Evolutionary conservation across 208 protist species (phyloP), one percentile per base, ranked within the genome.

Genomic region (Leishmania amazonensis): DNA sequence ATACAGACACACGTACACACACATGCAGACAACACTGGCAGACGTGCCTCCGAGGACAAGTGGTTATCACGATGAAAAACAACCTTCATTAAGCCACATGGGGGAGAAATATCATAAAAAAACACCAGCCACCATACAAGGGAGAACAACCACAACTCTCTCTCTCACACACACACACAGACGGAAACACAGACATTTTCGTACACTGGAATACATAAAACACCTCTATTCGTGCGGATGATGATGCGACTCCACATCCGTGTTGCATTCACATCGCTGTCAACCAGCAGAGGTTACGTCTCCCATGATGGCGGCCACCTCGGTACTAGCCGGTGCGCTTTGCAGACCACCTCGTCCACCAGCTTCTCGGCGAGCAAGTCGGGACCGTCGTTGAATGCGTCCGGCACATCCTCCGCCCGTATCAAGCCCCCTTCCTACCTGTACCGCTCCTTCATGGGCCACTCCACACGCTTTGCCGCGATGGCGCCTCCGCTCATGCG

Each of bases 361-460:
- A 7, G 45, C 4, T 77, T 15, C 19, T 35, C 54, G 38, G 51
- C 13, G 31, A 60, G 57, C 28, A 35, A 28, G 75, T 24, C 57
- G 47, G 40, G 9, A 64, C 1, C 47, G 0, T 38, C 73, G 17
- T 31, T 38, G 13, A 74, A 24, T 35, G 19, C 51, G n/a, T 31
- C 19, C 51, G 75, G 38, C 31, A 0, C 80, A 6, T 15, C 80
- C 24, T 15, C 58, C 31, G 35, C 67, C 4, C 81, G 76, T 42
- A 4, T 51, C 28, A 62, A 71, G 17, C 68, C 64, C 0, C 76
- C 81, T 11, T 78, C 76, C 31, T 85, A 85, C 64, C 82, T 95
- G 4, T 92, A 93, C 72, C 62, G 84, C 42, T 64, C 85, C 35
- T 94, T 94, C 71, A 94, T 96, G 90, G 92, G 92, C 11, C 81